Conservation (phyloP, 78 protist genomes). For the Speleostelium caveatum region DNA sequence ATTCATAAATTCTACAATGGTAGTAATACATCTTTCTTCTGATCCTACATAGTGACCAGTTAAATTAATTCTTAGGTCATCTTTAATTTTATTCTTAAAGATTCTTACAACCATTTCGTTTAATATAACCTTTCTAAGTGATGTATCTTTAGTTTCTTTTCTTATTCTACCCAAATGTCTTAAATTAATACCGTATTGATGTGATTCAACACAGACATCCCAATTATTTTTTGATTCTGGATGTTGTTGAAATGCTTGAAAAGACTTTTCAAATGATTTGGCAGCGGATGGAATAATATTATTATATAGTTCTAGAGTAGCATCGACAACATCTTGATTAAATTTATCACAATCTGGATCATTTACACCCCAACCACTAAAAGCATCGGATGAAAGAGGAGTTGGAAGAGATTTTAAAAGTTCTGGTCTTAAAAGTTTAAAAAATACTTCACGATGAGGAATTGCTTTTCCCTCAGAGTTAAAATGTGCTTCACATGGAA, state of each 20-base stretch:
- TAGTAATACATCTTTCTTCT: conserved; percentile 29
- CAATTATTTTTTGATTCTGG: neutral
- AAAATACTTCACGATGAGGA: conserved; percentile 42
- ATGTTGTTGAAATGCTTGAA: neutral
- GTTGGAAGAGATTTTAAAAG: neutral
- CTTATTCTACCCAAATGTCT: conserved; percentile 39
- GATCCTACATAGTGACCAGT: conserved; percentile 29
- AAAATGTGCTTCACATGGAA: conserved; percentile 41
- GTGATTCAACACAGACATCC: conserved; percentile 6
- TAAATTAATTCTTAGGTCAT: neutral
- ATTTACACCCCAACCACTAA: conserved; percentile 26
- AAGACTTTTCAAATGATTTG: neutral
- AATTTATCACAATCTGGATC: conserved; percentile 23
- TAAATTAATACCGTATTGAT: conserved; percentile 26
- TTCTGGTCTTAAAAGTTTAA: conserved; percentile 59
- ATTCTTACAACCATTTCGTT: conserved; percentile 44
- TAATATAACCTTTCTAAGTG: conserved; percentile 2
- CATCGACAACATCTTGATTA: conserved; percentile 31
- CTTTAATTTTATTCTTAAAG: conserved; percentile 14
- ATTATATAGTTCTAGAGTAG: conserved; percentile 10
- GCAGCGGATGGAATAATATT: conserved; percentile 16
- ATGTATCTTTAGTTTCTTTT: neutral
- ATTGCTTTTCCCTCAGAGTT: conserved; percentile 5
- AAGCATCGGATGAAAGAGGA: conserved; percentile 38
- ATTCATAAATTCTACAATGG: conserved; percentile 15